Evolutionary conservation across 2,329 filamentous ascomycete species (phyloP), one percentile per base, ranked within the genome.

Genomic region (Ramichloridium luteum): DNA sequence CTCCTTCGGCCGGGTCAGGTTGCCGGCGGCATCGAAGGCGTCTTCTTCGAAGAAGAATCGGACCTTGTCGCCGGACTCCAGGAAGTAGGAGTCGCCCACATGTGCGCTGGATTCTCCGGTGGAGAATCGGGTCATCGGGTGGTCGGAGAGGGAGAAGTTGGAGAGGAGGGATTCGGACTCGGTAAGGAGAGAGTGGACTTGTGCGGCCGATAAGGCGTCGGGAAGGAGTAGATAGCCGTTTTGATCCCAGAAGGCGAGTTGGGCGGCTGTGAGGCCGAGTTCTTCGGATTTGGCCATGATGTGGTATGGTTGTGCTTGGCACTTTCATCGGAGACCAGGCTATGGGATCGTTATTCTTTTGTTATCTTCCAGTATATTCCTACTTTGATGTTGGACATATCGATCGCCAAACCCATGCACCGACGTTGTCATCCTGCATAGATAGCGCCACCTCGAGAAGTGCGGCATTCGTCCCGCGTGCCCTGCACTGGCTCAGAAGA

Each of bases 31-130:
- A 48, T 77, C 66, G 56, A 94, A 88, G 41, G 88, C 88, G 58
- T 90, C 86, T 59, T 92, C 84, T 59, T 96, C 88, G 58, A 96
- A 92, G 70, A 96, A 96, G 70, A 92, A 96, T 37, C 85, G 80
- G 39, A 96, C 66, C 61, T 94, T 88, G 65, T 96, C 82, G 39
- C 84, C 85, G 3, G 80, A 90, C 1, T 67, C 70, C 3, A 96
- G 73, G 62, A 98, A 96, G 68, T 98, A 98, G 53, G 80, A 75
- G 62, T 96, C 90, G 40, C 88, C 86, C 8, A 94, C 81, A 60
- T 96, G 88, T n/a, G 77, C 70, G 27, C 60, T 59, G 52, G 68
- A 61, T 47, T 75, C 66, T 45, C 86, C 86, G 0, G 88, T 94
- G 16, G 80, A 81, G 70, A 98, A 98, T 53, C 78, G 79, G 6